Percentiles rank a stretch among this genome's conserved stretches.
Conservation (phyloP, 2,329 filamentous ascomycete species). For the Triangularia setosa region DNA sequence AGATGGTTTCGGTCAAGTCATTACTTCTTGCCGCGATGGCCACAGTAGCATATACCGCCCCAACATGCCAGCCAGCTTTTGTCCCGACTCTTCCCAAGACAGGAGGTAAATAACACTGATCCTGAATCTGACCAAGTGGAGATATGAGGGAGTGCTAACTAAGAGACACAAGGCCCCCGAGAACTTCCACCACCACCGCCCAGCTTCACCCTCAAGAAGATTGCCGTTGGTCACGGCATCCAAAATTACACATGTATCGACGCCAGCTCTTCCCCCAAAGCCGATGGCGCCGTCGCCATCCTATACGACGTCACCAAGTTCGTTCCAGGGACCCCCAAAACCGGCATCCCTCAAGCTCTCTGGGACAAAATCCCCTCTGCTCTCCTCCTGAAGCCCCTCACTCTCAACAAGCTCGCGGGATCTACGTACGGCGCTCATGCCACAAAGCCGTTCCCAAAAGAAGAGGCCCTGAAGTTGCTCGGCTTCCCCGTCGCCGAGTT, state of each 20-base stretch:
- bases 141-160: background rate
- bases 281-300: constrained; percentile 55
- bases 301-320: constrained; percentile 55
- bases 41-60: constrained; percentile 21
- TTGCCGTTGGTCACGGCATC: constrained; percentile 60
- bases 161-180: constrained; percentile 29
- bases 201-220: constrained; percentile 44
- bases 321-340: constrained; percentile 43
- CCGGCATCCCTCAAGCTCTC: constrained; percentile 35
- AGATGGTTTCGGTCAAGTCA: constrained; percentile 23
- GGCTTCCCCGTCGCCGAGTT: constrained; percentile 37
- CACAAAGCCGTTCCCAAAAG: constrained; percentile 42
- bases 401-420: constrained; percentile 42
- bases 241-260: constrained; percentile 64
- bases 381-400: constrained; percentile 41
- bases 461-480: constrained; percentile 37
- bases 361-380: constrained; percentile 42
- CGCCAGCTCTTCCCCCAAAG: constrained; percentile 28
- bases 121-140: background rate
- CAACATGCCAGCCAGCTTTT: constrained; percentile 14
- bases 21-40: constrained; percentile 22
- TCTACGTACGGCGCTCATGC: constrained; percentile 40
- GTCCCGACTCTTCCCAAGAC: constrained; percentile 21
- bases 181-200: constrained; percentile 44
- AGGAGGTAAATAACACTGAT: constrained; percentile 11